These are phyloP conservation scores for Begonia peltatifolia DNA, from an alignment of 306 rosid species.

Conservation along the genomic window DNA sequence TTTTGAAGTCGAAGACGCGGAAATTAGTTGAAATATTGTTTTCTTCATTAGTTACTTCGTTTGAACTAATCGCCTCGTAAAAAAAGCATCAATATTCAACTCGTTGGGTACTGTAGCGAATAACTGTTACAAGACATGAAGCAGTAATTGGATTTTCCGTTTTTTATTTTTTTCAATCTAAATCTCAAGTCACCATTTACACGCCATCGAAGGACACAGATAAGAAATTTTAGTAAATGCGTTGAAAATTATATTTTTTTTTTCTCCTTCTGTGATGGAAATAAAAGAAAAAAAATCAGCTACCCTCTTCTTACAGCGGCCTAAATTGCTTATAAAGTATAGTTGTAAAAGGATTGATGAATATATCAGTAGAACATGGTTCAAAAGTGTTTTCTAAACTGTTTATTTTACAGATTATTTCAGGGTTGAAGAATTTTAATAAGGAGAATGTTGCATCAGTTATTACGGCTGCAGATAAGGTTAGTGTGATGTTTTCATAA, in stretches of 20 bases:
- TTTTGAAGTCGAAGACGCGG: background rate
- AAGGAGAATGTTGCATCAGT: constrained; percentile 69
- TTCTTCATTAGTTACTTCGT: background rate
- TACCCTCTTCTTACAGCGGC: background rate
- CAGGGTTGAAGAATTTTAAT: constrained; percentile 78
- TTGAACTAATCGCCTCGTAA: background rate
- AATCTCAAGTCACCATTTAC: too few species aligned
- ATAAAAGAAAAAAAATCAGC: too few species aligned
- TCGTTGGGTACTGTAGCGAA: too few species aligned
- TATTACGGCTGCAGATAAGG: constrained; percentile 90
- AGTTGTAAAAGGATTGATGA: background rate
- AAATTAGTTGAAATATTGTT: background rate
- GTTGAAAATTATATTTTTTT: too few species aligned
- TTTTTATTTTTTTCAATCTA: too few species aligned
- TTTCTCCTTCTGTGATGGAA: too few species aligned
- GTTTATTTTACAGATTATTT: constrained; percentile 47
- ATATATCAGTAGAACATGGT: background rate
- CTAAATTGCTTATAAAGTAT: background rate
- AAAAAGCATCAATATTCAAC: background rate
- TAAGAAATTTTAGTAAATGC: too few species aligned
- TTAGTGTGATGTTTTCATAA: constrained; percentile 10
- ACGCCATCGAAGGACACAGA: too few species aligned
- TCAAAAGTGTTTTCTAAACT: background rate
- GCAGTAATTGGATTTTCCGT: too few species aligned
- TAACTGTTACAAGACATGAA: too few species aligned